Evolutionary conservation across 2,329 filamentous ascomycete species (phyloP), one percentile per base, ranked within the genome.

Genomic region (Alternaria dauci): DNA sequence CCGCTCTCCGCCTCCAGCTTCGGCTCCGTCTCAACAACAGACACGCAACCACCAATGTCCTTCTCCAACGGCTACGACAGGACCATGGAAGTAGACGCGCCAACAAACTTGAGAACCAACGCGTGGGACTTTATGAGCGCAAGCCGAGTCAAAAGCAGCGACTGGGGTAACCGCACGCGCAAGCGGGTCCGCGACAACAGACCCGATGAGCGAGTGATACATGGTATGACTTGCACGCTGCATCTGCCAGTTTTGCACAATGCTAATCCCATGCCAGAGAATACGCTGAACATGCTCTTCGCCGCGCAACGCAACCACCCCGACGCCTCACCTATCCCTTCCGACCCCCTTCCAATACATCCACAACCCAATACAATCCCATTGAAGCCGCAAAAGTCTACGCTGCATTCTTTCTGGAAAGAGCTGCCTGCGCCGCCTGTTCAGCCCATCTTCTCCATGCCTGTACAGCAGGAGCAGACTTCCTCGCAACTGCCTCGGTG

Each of bases 181-280:
- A 89, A 89, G 75, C 78, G 87, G 34, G 82, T 85, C 65, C 81
- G 86, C 59, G 83, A 88, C 71, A 83, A 85, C 68, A 80, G 87
- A 44, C 87, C 87, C 0, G 82, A 86, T 55, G 86, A 87, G 55
- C 77, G 82, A 55, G 74, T 80, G 16, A 81, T 89, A 57, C 84
- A 87, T 71, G 82, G 86, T 88, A 76, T 28, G 65, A 26, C 39
- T 16, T 20, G 5, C 12, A 25, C 2, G 9, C 25, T 36, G 23
- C 6, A 12, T 38, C 9, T 6, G n/a, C 25, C 14, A 4, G 36
- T 14, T 14, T 20, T n/a, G 23, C 20, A n/a, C 23, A 23, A n/a
- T 36, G 32, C 46, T 50, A 38, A 50, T n/a, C 2, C 4, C 12
- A 8, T 38, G 36, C 20, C 59, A 84, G 82, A 81, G 62, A 80